Evolutionary conservation across 768 basidiomycete genomes (phyloP), one percentile per base, ranked within the genome.

Genomic region (Psilocybe subaeruginosa): DNA sequence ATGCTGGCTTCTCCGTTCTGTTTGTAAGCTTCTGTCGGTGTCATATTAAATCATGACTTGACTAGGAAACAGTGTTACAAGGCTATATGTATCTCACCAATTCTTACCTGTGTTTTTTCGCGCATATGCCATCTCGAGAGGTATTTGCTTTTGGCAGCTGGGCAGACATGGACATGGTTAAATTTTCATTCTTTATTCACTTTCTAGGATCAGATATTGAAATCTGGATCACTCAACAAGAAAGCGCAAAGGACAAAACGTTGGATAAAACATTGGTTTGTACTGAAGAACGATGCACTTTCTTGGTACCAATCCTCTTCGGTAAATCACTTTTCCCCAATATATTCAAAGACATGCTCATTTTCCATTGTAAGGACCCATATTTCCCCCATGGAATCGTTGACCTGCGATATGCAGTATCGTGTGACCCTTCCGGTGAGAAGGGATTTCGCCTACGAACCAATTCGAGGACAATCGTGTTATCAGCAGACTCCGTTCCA

Each of bases 51-150:
- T 39, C 17, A n/a, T 19, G 3, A 23, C 48, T 50, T 19, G 52
- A 31, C 3, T 8, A 35, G 23, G 2, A 37, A 41, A 23, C 73
- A 92, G 94, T 99, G 64, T 81, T 99, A 33, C 97, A 99, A 75
- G 97, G 97, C 2, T 99, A 97, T 72, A 93, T 99, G 86, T 99
- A 97, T 73, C 80, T 99, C 52, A 99, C 97, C 1, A 92, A 92
- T 67, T 87, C 90, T 9, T 92, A 97, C 72, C 74, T 99, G 17
- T 98, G 97, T 77, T 99, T 99, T 80, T 99, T 96, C 74, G 94
- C 94, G 2, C 94, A 94, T 72, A 91, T 97, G 88, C 94, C 94
- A 16, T 82, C 88, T 31, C 82, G 89, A 78, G 95, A 96, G 84
- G 95, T 95, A 62, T 49, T 78, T 54, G 54, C 48, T 51, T 54